A percentile compares a stretch with the other conserved stretches of the same genome.
phyloP scores from a whole-genome alignment of 495 filamentous ascomycete species.

The Massariosphaeria phaeospora region DNA sequence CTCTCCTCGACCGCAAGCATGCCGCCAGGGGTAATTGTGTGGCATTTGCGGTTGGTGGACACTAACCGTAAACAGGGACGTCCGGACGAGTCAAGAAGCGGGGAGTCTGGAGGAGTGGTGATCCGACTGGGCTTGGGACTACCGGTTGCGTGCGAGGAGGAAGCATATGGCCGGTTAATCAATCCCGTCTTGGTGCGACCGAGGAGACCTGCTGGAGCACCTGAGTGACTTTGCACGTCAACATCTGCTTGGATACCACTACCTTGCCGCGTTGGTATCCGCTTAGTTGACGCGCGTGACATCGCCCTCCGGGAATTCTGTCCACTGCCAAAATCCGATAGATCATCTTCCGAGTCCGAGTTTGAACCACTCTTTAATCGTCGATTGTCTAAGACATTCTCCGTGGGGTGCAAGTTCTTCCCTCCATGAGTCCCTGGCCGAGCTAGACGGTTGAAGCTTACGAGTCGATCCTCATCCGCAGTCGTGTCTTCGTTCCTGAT shows the following conservation, averaged over 20 bases:
- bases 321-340: slow-evolving; percentile 51
- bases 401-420: slow-evolving; percentile 85
- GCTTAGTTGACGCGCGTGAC: slow-evolving; percentile 49
- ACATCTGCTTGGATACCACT: slow-evolving; percentile 29
- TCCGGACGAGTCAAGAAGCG: slow-evolving; percentile 9
- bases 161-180: slow-evolving; percentile 24
- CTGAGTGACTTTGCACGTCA: slow-evolving; percentile 23
- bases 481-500: slow-evolving; percentile 82
- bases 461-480: slow-evolving; percentile 80
- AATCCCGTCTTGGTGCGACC: slow-evolving; percentile 17
- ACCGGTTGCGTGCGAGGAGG: slow-evolving; percentile 29
- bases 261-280: slow-evolving; percentile 37
- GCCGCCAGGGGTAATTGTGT: slow-evolving; percentile 75
- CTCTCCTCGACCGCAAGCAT: slow-evolving; percentile 89
- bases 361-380: slow-evolving; percentile 51
- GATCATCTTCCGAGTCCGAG: slow-evolving; percentile 56
- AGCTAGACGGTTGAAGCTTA: slow-evolving; percentile 76
- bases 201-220: slow-evolving; percentile 10
- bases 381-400: slow-evolving; percentile 73
- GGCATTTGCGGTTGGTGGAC: slow-evolving; percentile 65
- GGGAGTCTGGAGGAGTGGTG: slow-evolving; percentile 25
- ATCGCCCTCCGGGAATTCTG: slow-evolving; percentile 51
- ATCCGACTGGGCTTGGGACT: slow-evolving; percentile 25
- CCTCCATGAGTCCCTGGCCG: slow-evolving; percentile 75
- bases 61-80: slow-evolving; percentile 44